Percentiles rank a stretch among this genome's conserved stretches.
Evolutionary conservation across 2,329 filamentous ascomycete genomes (phyloP).

Genomic region (Microascus cirrosus): DNA sequence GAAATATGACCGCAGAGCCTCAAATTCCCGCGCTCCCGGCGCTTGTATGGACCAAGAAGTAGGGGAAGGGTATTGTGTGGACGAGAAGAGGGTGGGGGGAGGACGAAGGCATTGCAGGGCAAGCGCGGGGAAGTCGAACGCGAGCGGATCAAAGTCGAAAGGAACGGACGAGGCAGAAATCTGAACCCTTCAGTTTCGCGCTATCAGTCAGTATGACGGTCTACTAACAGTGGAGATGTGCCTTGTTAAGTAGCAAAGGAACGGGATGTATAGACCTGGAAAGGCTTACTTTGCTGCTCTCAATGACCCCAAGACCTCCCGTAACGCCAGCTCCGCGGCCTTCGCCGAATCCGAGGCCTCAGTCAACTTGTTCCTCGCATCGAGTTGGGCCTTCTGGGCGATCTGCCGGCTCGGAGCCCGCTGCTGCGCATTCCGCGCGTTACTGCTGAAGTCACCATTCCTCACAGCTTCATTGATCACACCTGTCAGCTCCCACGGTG

Average conservation of each 20-base stretch:
- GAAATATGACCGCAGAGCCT: conserved; percentile 58
- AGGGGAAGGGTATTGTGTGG: conserved; percentile 64
- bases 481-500: conserved; percentile 9
- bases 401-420: conserved; percentile 38
- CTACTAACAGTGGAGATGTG: background rate
- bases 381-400: conserved; percentile 49
- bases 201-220: background rate
- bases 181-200: conserved; percentile 29
- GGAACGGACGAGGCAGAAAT: conserved; percentile 44
- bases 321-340: conserved; percentile 73
- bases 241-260: background rate
- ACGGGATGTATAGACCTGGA: background rate
- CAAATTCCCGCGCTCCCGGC: conserved; percentile 62
- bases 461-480: background rate
- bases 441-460: conserved; percentile 15
- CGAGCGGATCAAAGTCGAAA: conserved; percentile 74
- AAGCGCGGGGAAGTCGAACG: conserved; percentile 76
- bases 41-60: conserved; percentile 74
- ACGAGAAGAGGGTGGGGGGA: conserved; percentile 72
- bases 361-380: conserved; percentile 49
- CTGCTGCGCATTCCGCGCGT: conserved; percentile 23
- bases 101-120: conserved; percentile 71
- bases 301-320: conserved; percentile 72
- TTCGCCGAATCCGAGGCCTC: conserved; percentile 70
- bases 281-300: conserved; percentile 68